These are phyloP conservation scores for Astrephomene gubernaculifera DNA, from an alignment of 139 green algal species.

Conservation along the genomic window DNA sequence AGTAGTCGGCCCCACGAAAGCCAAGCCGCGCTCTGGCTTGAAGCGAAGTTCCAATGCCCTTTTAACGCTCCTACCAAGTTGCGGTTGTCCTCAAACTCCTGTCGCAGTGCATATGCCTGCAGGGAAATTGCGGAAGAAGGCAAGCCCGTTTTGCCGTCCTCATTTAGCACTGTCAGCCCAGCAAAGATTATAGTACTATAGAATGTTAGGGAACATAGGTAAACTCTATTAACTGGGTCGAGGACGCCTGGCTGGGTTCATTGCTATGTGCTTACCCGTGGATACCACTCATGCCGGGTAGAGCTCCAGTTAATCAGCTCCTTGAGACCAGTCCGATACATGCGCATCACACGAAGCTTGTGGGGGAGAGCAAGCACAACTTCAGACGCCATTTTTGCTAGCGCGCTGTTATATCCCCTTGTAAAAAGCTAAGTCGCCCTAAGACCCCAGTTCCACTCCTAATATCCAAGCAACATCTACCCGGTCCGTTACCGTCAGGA, in stretches of 20 bases:
- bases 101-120: conserved; percentile 43
- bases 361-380: conserved; percentile 46
- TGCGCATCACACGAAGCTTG: conserved; percentile 53
- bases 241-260: too few species aligned
- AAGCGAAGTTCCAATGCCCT: neutral
- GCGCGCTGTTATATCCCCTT: neutral
- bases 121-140: neutral
- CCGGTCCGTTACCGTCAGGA: too few species aligned
- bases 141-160: neutral
- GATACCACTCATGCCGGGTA: conserved; percentile 59
- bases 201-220: too few species aligned
- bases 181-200: too few species aligned
- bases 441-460: too few species aligned
- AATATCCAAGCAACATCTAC: too few species aligned
- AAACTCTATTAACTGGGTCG: too few species aligned
- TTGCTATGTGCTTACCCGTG: conserved; percentile 28
- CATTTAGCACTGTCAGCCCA: neutral
- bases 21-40: neutral
- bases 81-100: conserved; percentile 59
- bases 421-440: too few species aligned
- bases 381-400: conserved; percentile 29
- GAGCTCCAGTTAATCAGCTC: conserved; percentile 62
- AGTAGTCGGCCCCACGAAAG: neutral
- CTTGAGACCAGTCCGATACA: conserved; percentile 58
- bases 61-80: conserved; percentile 46